Percentiles rank a stretch among this genome's conserved stretches.
phyloP scores from a whole-genome alignment of 1,284 basidiomycete species.

The Naganishia albida region DNA sequence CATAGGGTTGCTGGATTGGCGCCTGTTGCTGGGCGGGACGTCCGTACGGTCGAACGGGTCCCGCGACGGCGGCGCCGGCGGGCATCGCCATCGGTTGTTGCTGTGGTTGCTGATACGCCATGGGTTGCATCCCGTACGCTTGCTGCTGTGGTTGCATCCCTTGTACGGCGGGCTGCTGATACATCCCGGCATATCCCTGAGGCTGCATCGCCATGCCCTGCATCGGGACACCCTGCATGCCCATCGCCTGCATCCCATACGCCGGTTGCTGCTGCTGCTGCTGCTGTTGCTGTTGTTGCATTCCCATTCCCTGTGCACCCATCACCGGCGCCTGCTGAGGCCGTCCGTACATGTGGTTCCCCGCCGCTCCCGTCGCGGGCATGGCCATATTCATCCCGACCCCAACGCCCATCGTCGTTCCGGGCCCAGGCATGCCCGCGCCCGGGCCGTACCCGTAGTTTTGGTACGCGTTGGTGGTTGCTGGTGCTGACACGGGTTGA shows the following conservation, averaged over 20 bases:
- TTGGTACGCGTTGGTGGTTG: constrained; percentile 22
- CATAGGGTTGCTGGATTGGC: constrained; percentile 29
- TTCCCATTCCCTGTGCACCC: constrained; percentile 9
- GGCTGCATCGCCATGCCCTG: constrained; percentile 10
- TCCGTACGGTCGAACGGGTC: constrained; percentile 13
- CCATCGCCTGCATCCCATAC: constrained; percentile 9
- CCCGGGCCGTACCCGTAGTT: constrained; percentile 48
- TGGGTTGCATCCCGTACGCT: constrained; percentile 29
- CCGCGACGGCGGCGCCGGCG: not conserved
- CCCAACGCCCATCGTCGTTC: constrained; percentile 38
- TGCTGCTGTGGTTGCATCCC: constrained; percentile 30
- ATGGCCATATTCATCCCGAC: constrained; percentile 24
- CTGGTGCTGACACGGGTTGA: constrained; percentile 16
- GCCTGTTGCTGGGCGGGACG: constrained; percentile 30
- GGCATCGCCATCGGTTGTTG: constrained; percentile 15
- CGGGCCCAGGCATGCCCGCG: constrained; percentile 35
- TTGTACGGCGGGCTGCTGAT: constrained; percentile 30
- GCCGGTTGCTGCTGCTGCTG: constrained; percentile 9
- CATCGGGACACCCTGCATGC: constrained; percentile 26
- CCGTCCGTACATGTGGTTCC: constrained; percentile 22
- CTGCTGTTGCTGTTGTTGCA: constrained; percentile 6
- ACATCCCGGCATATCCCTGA: constrained; percentile 29
- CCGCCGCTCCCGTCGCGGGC: constrained; percentile 1
- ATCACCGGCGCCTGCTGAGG: constrained; percentile 13
- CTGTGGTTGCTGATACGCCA: constrained; percentile 32